Conservation (phyloP, 1,284 basidiomycete species). For the Leccinum ponderosum region DNA sequence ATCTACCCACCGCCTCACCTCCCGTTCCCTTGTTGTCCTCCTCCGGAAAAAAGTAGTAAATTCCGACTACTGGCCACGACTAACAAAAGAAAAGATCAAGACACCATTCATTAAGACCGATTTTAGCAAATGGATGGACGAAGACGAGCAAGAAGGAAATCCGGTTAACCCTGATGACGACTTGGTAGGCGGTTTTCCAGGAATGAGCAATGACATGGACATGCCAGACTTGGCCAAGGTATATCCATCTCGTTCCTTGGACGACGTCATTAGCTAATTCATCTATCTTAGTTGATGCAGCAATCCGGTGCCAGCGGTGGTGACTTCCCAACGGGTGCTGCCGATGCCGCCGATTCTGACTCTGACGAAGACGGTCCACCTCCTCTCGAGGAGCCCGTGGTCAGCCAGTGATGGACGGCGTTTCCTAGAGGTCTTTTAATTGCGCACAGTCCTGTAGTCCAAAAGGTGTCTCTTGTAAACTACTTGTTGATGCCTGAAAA, state of each 20-base stretch:
- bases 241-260: slow-evolving; percentile 13
- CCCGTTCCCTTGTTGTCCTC: slow-evolving; percentile 64
- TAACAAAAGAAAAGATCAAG: slow-evolving; percentile 85
- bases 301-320: slow-evolving; percentile 44
- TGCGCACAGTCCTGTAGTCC: slow-evolving; percentile 1
- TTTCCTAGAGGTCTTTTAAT: background rate
- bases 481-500: slow-evolving; percentile 8
- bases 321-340: background rate
- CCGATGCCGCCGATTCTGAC: slow-evolving; percentile 40
- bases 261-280: slow-evolving; percentile 8
- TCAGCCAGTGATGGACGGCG: slow-evolving; percentile 15
- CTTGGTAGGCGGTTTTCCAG: slow-evolving; percentile 42
- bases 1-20: slow-evolving; percentile 62
- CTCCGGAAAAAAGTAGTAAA: slow-evolving; percentile 81
- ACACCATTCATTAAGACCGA: slow-evolving; percentile 86
- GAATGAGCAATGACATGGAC: slow-evolving; percentile 47
- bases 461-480: slow-evolving; percentile 20
- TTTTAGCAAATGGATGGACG: slow-evolving; percentile 92
- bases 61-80: slow-evolving; percentile 85
- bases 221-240: slow-evolving; percentile 63
- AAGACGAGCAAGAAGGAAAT: slow-evolving; percentile 87
- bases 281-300: slow-evolving; percentile 59
- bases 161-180: slow-evolving; percentile 44
- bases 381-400: slow-evolving; percentile 68
- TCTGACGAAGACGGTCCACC: slow-evolving; percentile 71